phyloP scores from a whole-genome alignment of 345 rosid species.

The Hirschfeldia incana region DNA sequence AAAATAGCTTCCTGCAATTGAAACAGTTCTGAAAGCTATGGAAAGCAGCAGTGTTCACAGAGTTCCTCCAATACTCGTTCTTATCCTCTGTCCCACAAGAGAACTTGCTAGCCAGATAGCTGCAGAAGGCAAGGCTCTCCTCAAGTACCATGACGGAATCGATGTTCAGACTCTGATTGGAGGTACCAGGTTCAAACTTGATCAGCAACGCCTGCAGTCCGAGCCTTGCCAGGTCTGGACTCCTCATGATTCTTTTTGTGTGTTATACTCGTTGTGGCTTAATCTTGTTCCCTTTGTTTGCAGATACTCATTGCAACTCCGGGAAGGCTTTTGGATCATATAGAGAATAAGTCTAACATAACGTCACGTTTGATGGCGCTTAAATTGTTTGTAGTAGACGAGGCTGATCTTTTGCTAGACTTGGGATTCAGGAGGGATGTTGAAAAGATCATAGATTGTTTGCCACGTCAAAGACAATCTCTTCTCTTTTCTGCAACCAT shows the following conservation, averaged over 20 bases:
- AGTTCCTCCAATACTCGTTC: conserved; percentile 59
- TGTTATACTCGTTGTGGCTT: not conserved
- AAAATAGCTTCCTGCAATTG: conserved; percentile 98
- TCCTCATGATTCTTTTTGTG: not conserved
- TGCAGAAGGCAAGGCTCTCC: conserved; percentile 87
- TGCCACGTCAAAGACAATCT: conserved; percentile 87
- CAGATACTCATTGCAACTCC: conserved; percentile 97
- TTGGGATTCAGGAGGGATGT: conserved; percentile 94
- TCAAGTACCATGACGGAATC: conserved; percentile 78
- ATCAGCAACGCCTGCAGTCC: conserved; percentile 75
- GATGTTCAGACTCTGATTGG: conserved; percentile 89
- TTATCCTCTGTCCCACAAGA: conserved; percentile 89
- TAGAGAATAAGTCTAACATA: conserved; percentile 81
- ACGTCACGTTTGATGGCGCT: conserved; percentile 82
- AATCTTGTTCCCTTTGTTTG: conserved; percentile 24
- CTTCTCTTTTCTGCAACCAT: conserved; percentile 88
- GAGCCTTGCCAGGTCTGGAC: conserved; percentile 84
- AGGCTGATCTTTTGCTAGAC: conserved; percentile 92
- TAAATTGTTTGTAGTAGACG: conserved; percentile 90
- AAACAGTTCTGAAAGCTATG: conserved; percentile 83
- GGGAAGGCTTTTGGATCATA: conserved; percentile 90
- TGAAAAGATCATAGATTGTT: conserved; percentile 83
- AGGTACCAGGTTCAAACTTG: conserved; percentile 91
- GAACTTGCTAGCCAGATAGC: conserved; percentile 96
- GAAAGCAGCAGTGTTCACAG: conserved; percentile 40